Base-by-base conservation (phyloP, 768 basidiomycete genomes). In the Macrolepiota dolichaula region DNA sequence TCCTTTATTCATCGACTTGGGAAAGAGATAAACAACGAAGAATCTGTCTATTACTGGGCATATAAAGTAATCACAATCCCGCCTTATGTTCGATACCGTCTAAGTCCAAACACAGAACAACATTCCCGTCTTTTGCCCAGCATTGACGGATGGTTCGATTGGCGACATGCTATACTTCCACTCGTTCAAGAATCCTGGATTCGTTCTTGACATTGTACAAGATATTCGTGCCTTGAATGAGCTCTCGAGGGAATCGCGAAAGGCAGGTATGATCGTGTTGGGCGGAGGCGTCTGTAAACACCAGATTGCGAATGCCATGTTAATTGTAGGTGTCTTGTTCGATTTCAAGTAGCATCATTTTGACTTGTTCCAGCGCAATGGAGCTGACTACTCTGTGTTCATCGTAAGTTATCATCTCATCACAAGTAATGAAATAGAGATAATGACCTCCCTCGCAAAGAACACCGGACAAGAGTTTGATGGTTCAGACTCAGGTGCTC, bases 121-220 rank as follows among this genome's bases (percentile, higher is more conserved):
- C 66, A 98, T 98, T 59, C 97, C 97, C 7, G 94, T 98, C 51
- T 99, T 98, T 77, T 99, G 97, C 72, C 97, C 97, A 24, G 97
- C 97, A 1, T 77, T 99, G 51, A 99, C 97, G 27, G 97, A 99
- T 69, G 97, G 97, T 11, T 98, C 97, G 0, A 82, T 99, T 59
- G 97, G 97, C 59, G 97, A 99, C 73, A 98, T 98, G 96, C 88
- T 98, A 40, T 99, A 98, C 75, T 98, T 98, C 72, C 97, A 98
- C 75, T 96, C 95, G 12, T 99, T 95, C 81, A 83, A 85, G 63
- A 85, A 83, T 47, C 92, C 92, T 1, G 91, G 89, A 11, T 81
- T 99, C 53, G 77, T 91, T 22, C 77, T 99, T 62, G 97, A 99
- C 70, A 97, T 99, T 64, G 96, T 98, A 12, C 84, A 86, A 65